Percentiles rank a stretch among this genome's conserved stretches.
phyloP scores from a whole-genome alignment of 192 early-diverging fungal species.

The Rhizoclosmatium globosum region DNA sequence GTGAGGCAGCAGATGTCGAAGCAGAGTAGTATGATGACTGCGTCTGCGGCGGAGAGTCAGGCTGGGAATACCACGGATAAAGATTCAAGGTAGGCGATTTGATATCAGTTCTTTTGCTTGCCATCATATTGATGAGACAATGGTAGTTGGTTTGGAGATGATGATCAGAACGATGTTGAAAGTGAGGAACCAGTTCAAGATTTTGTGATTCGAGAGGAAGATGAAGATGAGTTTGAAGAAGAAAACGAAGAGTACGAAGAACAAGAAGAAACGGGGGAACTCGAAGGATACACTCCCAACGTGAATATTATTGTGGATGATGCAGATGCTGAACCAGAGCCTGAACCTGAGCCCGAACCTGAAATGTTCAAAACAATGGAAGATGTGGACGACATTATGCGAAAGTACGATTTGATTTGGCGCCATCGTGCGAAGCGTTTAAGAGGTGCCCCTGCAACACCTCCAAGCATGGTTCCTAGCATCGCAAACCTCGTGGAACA shows the following conservation, averaged over 20 bases:
- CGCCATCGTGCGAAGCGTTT: slow-evolving; percentile 30
- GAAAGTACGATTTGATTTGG: slow-evolving; percentile 45
- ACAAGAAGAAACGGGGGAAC: background rate
- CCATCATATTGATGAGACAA: background rate
- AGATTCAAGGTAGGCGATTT: background rate
- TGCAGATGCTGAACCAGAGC: background rate
- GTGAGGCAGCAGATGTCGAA: background rate
- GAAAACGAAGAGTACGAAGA: background rate
- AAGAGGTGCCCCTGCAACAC: slow-evolving; percentile 21
- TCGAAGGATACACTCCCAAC: background rate
- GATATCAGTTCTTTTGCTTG: background rate
- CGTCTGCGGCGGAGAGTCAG: background rate
- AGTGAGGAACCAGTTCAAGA: background rate
- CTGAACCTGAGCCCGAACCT: slow-evolving; percentile 1
- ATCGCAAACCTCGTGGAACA: background rate
- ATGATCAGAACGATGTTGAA: background rate
- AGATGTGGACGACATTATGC: slow-evolving; percentile 47
- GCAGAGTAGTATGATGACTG: background rate
- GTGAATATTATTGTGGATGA: background rate
- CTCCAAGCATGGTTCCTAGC: background rate
- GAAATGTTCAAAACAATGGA: slow-evolving; percentile 32
- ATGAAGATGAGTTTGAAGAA: slow-evolving; percentile 23
- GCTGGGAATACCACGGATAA: background rate
- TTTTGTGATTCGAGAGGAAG: slow-evolving; percentile 34
- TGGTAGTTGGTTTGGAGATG: slow-evolving; percentile 27